Base-by-base conservation (phyloP, 2,329 filamentous ascomycete species). In the Ophiosphaerella herpotricha region DNA sequence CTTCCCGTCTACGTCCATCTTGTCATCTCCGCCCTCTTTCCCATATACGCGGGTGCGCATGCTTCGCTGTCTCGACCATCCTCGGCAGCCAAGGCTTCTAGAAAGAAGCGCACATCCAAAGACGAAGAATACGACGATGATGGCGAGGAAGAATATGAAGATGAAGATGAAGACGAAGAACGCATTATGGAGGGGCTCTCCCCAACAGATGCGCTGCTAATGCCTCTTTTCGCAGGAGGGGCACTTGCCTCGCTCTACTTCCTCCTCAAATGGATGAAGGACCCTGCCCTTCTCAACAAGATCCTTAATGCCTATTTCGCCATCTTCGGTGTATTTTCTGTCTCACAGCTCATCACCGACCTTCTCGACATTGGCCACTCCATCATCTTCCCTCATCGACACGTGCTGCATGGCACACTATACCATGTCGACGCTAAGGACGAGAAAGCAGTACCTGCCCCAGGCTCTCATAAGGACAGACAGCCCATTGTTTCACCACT, bases 251-350 rank as follows among this genome's bases (percentile, higher is more conserved):
- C 85, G 5, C 79, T 97, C 11, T 97, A 97, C 77, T 87, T 92
- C 63, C 79, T 96, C 52, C 91, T 97, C 68, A 91, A 95, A 71
- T 94, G 88, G 82, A 83, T 97, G 47, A 80, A 93, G 58, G 90
- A 96, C 64, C 87, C 91, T 1, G 80, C 85, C 9, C 77, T 95
- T 18, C 75, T 97, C 64, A 97, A 93, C 77, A 89, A 87, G 73
- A 82, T 95, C 34, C 77, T 97, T 18, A 87, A 89, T 34, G 85
- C 82, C 66, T 97, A 97, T 77, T 92, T 96, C 74, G 89, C 89
- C 3, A 73, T 84, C 50, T 85, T 93, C 67, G 90, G 90, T 0
- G 74, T 95, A n/a, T 86, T 89, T 54, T 90, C 90, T 53, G 80
- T 94, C 13, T 80, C 85, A 7, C 86, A 85, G 37, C 80, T 96